phyloP scores from a whole-genome alignment of 2,329 filamentous ascomycete species.

The Leptosphaerulina australis region DNA sequence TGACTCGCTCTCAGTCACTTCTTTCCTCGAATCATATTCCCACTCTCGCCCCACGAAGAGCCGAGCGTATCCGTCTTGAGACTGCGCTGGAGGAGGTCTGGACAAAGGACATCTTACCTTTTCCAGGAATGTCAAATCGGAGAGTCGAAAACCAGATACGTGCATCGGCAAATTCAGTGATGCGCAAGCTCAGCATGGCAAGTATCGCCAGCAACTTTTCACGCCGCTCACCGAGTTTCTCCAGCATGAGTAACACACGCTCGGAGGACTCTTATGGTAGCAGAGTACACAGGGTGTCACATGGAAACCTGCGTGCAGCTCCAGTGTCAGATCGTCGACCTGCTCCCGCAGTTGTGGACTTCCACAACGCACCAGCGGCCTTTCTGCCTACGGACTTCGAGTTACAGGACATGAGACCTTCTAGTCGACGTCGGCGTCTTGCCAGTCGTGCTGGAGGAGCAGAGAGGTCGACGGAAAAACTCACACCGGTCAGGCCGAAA shows the following conservation, averaged over 20 bases:
- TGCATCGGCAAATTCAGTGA: slow-evolving; percentile 81
- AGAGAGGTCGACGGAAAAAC: slow-evolving; percentile 34
- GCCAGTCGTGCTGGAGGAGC: slow-evolving; percentile 32
- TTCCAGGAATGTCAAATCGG: slow-evolving; percentile 76
- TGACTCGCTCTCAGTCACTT: slow-evolving; percentile 81
- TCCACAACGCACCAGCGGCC: slow-evolving; percentile 55
- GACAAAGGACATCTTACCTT: slow-evolving; percentile 80
- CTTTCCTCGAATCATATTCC: slow-evolving; percentile 70
- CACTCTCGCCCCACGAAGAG: slow-evolving; percentile 73
- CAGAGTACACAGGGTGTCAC: slow-evolving; percentile 34
- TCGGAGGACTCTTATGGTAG: slow-evolving; percentile 45
- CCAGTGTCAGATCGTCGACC: slow-evolving; percentile 36
- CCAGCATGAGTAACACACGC: slow-evolving; percentile 48
- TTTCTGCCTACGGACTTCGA: slow-evolving; percentile 58
- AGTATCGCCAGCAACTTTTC: slow-evolving; percentile 79
- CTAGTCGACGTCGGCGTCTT: slow-evolving; percentile 36
- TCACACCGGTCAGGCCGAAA: slow-evolving; percentile 31
- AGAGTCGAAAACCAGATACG: slow-evolving; percentile 74
- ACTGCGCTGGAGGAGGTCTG: slow-evolving; percentile 77
- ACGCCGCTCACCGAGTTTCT: slow-evolving; percentile 69
- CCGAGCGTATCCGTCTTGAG: slow-evolving; percentile 79
- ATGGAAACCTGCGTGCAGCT: slow-evolving; percentile 33
- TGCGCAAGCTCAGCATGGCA: slow-evolving; percentile 83
- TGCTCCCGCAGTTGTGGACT: slow-evolving; percentile 50
- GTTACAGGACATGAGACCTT: slow-evolving; percentile 37